These are phyloP conservation scores for Gelatoporia subvermispora DNA, from an alignment of 768 basidiomycete species.

Conservation along the genomic window DNA sequence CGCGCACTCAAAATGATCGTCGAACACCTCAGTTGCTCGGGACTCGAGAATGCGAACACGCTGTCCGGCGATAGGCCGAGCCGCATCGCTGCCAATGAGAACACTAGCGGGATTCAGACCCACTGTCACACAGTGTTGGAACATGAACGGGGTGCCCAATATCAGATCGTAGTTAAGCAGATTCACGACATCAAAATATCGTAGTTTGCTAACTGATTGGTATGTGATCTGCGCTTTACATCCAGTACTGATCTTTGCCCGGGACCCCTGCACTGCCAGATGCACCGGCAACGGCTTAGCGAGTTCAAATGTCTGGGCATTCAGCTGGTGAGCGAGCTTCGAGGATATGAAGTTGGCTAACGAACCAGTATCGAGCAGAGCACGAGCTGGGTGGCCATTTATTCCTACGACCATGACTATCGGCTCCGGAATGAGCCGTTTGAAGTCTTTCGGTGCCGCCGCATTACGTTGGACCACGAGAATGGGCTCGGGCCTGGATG, in stretches of 20 bases:
- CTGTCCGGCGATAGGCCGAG: constrained; percentile 12
- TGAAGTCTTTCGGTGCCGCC: constrained; percentile 8
- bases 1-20: constrained; percentile 12
- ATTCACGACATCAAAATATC: constrained; percentile 24
- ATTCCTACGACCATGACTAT: constrained; percentile 26
- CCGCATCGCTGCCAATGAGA: constrained; percentile 7
- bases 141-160: constrained; percentile 29
- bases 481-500: neutral
- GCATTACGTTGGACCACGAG: constrained; percentile 13
- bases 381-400: constrained; percentile 28
- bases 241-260: constrained; percentile 30
- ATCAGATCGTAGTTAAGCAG: constrained; percentile 25
- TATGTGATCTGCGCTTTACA: constrained; percentile 26
- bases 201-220: constrained; percentile 26
- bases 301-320: constrained; percentile 19
- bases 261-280: constrained; percentile 38
- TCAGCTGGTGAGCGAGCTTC: constrained; percentile 33
- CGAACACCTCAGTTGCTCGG: constrained; percentile 3
- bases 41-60: constrained; percentile 9
- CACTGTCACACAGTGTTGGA: constrained; percentile 17
- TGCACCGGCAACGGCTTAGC: constrained; percentile 30
- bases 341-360: constrained; percentile 38
- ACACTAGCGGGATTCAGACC: constrained; percentile 18
- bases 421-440: constrained; percentile 24
- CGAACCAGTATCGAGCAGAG: constrained; percentile 35